Conservation (phyloP, 371 early-diverging fungal genomes). For the Mucor plumbeus region DNA sequence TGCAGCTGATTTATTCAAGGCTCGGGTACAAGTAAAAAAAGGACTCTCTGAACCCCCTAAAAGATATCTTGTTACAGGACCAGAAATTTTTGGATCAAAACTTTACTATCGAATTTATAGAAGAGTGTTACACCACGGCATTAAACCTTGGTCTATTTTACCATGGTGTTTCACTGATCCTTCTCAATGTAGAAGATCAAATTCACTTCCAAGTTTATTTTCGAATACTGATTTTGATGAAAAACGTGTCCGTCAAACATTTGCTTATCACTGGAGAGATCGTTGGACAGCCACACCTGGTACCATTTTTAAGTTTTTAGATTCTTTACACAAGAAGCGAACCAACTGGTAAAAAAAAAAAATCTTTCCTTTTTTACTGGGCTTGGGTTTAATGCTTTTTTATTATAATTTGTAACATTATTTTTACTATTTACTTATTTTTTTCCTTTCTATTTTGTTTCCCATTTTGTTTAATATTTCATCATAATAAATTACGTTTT, state of each 20-base stretch:
- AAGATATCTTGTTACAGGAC: slow-evolving; percentile 24
- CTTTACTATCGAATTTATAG: slow-evolving; percentile 43
- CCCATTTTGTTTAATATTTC: background rate
- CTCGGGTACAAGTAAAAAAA: slow-evolving; percentile 13
- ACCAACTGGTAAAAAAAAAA: slow-evolving; percentile 22
- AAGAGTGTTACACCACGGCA: slow-evolving; percentile 50
- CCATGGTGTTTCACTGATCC: slow-evolving; percentile 56
- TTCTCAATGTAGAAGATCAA: slow-evolving; percentile 31
- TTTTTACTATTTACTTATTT: background rate
- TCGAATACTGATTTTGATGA: slow-evolving; percentile 31
- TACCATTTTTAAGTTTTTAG: slow-evolving; percentile 31
- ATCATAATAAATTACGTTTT: background rate
- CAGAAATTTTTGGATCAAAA: slow-evolving; percentile 36
- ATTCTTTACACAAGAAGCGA: slow-evolving; percentile 23
- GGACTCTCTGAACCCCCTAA: slow-evolving; percentile 10
- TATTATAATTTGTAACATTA: slow-evolving; percentile 1
- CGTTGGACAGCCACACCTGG: slow-evolving; percentile 36
- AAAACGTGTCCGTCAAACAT: slow-evolving; percentile 30
- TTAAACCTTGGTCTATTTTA: slow-evolving; percentile 52
- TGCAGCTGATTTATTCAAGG: slow-evolving; percentile 30
- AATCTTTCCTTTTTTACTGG: too few relatives aligned
- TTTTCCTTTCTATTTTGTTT: background rate
- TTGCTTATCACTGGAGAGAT: slow-evolving; percentile 46
- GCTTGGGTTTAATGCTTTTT: background rate
- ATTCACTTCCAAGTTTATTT: slow-evolving; percentile 37